Base-by-base conservation (phyloP, 1,284 basidiomycete species). In the Lentinula novae-zelandiae region DNA sequence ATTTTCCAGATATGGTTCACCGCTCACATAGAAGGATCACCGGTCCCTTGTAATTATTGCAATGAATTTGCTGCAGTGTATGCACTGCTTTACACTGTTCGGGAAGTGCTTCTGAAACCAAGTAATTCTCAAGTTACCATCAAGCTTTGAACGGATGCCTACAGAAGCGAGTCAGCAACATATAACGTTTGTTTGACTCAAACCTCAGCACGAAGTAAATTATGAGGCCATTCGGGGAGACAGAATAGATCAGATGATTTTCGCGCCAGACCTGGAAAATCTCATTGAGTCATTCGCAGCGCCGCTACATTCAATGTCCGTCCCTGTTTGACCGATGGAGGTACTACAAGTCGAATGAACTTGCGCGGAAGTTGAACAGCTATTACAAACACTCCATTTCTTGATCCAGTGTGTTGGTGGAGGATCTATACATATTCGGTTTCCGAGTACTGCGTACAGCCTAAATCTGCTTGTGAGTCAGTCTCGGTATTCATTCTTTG, bases 381-480 rank as follows among this genome's bases (percentile, higher is more conserved):
- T 46, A 20, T 22, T 22, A 8, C 44, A 46, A 20, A 46, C 44
- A 33, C 49, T 50, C 8, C 46, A 48, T 20, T 27, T 27, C 20
- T 9, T 50, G 31, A 17, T 50, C 17, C n/a, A 42, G 15, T 42
- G 44, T 46, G 44, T 46, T 46, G 20, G 27, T 27, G 27, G 27
- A 27, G 27, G 27, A 3, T 7, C 20, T 46, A 20, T 46, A 46
- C 44, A 46, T 20, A 20, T 46, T 50, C 31, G 49, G 49, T 31
- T 34, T 50, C 49, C 49, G 31, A 50, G 49, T 50, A 31, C 49
- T 50, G 31, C 49, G 53, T 54, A 54, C 53, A 54, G 53, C 53
- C 53, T 42, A 54, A 42, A 42, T 7, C 36, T 12, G 15, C 20
- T 54, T 27, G 17, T 42, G 53, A 54, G 53, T 54, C 53, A 54